Percentiles rank a stretch among this genome's conserved stretches.
Conservation (phyloP, 2,329 filamentous ascomycete genomes). For the Apiospora phragmitis region DNA sequence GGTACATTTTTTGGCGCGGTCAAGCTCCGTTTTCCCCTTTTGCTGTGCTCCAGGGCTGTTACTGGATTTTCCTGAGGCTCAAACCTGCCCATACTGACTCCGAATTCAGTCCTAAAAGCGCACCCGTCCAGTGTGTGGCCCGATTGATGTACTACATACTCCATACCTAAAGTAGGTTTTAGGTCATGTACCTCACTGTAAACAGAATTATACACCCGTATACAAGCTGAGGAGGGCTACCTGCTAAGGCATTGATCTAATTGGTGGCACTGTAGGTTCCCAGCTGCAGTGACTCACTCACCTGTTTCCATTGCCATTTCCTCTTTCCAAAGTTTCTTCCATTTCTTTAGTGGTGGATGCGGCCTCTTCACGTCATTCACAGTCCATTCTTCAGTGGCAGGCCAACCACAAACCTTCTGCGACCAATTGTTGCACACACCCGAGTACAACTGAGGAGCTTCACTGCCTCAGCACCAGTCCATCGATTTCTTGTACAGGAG, state of each 20-base stretch:
- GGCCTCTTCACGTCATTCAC: conserved; percentile 13
- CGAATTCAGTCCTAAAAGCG: not conserved
- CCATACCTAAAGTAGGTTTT: not conserved
- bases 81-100: not conserved
- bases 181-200: not conserved
- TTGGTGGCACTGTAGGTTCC: not conserved
- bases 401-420: conserved; percentile 12
- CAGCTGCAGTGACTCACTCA: conserved; percentile 12
- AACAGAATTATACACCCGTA: not conserved
- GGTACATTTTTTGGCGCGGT: not conserved
- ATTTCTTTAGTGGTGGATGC: conserved; percentile 15
- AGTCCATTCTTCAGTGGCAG: conserved; percentile 16
- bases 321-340: not conserved
- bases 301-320: not conserved
- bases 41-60: not conserved
- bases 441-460: not conserved
- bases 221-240: not conserved
- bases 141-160: not conserved
- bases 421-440: conserved; percentile 4
- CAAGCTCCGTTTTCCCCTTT: not conserved
- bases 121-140: not conserved
- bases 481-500: not conserved
- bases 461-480: not conserved
- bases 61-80: not conserved
- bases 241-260: conserved; percentile 3